Evolutionary conservation across 139 green algal genomes (phyloP), one percentile per base, ranked within the genome.

Genomic region (Eudorina sp.): DNA sequence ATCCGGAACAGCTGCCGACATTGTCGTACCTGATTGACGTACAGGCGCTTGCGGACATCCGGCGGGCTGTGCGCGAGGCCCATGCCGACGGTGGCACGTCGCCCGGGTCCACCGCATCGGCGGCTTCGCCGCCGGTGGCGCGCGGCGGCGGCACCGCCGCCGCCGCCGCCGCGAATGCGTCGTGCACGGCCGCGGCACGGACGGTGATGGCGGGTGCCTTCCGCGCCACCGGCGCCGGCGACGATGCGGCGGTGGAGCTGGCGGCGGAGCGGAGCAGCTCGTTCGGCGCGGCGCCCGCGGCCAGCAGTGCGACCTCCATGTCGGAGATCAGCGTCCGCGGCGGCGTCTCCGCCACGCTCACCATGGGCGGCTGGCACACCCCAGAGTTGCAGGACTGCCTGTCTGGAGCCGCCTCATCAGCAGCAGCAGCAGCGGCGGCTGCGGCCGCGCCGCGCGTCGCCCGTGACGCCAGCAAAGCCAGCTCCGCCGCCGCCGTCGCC

Each of bases 11-110:
- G 80, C 41, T 29, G 41, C 60, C 80, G 11, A 86, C 80, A 5
- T 60, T 86, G 60, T 86, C 80, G 43, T 86, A 86, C 45, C 45
- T 86, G 16, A 18, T 76, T 7, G 19, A 77, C 21, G 29, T 76
- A 3, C 21, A 31, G 4, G 40, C 41, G 13, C 60, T 86, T 8
- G 4, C 13, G 11, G 80, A 86, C 4, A 86, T 86, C 27, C 80
- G 80, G 9, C 51, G 23, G 0, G 80, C 80, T 6, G 80, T 86
- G 31, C 41, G 43, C n/a, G 41, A 76, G 29, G 80, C 80, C 4
- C 6, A 45, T 9, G 14, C 1, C 21, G 75, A 27, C 11, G 48
- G 0, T 1, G 75, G 31, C 48, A n/a, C n/a, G 18, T 2, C 75
- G 31, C 14, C 16, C 31, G 4, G 2, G 73, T 21, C 73, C 27